phyloP scores from a whole-genome alignment of 768 basidiomycete species.

The Tubosaeta sp. region DNA sequence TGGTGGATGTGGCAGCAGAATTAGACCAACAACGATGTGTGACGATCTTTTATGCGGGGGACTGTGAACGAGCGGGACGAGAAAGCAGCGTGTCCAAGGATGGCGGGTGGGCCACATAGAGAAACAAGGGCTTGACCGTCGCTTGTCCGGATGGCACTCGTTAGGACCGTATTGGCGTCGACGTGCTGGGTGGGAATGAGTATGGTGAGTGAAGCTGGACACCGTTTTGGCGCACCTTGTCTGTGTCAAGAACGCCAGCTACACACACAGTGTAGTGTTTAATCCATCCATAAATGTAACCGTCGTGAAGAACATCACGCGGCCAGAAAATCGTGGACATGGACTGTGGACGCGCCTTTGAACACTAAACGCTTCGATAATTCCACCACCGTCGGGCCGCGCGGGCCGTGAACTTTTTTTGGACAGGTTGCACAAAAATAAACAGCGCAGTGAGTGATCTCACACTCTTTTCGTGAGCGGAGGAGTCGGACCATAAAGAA shows the following conservation, averaged over 20 bases:
- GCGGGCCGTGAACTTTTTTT: background rate
- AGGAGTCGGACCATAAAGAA: no score
- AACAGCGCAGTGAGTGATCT: no score
- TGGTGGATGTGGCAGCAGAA: conserved; percentile 2
- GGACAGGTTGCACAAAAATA: no score
- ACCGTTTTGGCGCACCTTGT: conserved; percentile 27
- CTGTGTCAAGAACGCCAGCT: conserved; percentile 43
- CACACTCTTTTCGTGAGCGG: no score
- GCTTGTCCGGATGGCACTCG: conserved; percentile 11
- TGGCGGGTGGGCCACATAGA: conserved; percentile 22
- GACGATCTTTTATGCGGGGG: conserved; percentile 35
- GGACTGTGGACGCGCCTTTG: background rate
- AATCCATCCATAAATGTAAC: conserved; percentile 60
- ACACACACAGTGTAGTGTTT: conserved; percentile 43
- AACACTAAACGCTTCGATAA: background rate
- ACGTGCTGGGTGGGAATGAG: conserved; percentile 10
- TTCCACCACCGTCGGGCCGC: conserved; percentile 1
- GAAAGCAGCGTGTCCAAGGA: conserved; percentile 28
- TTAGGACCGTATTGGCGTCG: conserved; percentile 14
- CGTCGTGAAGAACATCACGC: conserved; percentile 39
- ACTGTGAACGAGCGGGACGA: conserved; percentile 1
- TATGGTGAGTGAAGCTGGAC: background rate
- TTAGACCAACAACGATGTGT: conserved; percentile 8
- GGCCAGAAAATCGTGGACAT: conserved; percentile 57
- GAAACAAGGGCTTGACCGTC: conserved; percentile 15